Evolutionary conservation across 345 rosid species (phyloP).

Genomic region (Reutealis trisperma): DNA sequence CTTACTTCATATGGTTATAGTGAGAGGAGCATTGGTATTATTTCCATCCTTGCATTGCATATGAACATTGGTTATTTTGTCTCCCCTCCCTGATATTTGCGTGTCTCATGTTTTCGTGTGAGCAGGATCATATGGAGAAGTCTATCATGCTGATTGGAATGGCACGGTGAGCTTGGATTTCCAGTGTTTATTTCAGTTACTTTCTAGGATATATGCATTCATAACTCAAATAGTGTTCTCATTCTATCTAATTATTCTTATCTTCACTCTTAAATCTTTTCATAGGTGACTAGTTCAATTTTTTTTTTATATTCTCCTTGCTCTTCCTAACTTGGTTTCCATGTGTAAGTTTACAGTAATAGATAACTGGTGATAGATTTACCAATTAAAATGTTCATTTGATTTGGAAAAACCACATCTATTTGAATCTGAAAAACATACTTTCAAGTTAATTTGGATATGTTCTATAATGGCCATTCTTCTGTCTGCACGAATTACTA

Average conservation of each 20-base stretch:
- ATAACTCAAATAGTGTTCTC: neutral
- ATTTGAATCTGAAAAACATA: neutral
- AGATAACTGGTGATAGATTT: neutral
- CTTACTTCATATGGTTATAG: neutral
- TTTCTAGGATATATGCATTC: neutral
- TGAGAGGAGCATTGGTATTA: neutral
- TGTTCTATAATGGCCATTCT: neutral
- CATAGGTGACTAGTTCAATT: neutral
- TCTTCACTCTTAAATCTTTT: neutral
- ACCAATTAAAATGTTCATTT: neutral
- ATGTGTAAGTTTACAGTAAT: neutral
- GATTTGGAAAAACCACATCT: neutral
- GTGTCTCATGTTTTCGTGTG: constrained; percentile 21
- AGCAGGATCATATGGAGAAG: constrained; percentile 98
- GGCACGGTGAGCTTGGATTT: constrained; percentile 75
- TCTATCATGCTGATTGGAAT: constrained; percentile 96
- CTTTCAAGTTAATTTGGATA: neutral
- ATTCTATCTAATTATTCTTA: neutral
- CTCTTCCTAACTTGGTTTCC: neutral
- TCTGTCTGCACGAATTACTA: neutral
- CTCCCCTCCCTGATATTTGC: neutral
- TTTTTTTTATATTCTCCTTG: neutral
- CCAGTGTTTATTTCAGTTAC: constrained; percentile 12
- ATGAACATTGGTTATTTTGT: neutral
- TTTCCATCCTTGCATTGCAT: constrained; percentile 9